Evolutionary conservation across 495 filamentous ascomycete genomes (phyloP).

Genomic region (Trichocladium antarcticum): DNA sequence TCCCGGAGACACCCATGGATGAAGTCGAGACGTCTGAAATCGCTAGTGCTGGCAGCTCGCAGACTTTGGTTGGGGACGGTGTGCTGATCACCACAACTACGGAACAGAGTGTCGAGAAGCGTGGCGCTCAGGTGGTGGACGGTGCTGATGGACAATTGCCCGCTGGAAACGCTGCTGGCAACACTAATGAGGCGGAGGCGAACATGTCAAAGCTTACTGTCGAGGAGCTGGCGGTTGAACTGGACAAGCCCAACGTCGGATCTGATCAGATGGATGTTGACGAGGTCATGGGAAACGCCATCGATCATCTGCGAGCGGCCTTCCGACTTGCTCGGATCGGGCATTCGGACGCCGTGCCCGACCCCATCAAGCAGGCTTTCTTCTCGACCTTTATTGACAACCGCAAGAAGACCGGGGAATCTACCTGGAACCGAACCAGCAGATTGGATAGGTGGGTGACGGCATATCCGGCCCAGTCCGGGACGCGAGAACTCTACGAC

Average conservation of each 20-base stretch:
- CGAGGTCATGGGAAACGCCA: slow-evolving; percentile 84
- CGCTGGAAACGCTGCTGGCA: background rate
- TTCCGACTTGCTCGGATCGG: slow-evolving; percentile 55
- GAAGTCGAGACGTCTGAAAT: slow-evolving; percentile 18
- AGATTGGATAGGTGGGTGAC: slow-evolving; percentile 22
- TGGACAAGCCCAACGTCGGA: slow-evolving; percentile 37
- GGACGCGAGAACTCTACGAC: slow-evolving; percentile 55
- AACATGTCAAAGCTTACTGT: slow-evolving; percentile 23
- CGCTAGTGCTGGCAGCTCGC: slow-evolving; percentile 31
- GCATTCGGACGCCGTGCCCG: slow-evolving; percentile 39
- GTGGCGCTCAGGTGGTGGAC: background rate
- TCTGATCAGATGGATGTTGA: slow-evolving; percentile 75
- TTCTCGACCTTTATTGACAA: slow-evolving; percentile 38
- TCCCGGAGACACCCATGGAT: slow-evolving; percentile 9
- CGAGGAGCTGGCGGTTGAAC: slow-evolving; percentile 32
- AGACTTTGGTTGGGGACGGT: slow-evolving; percentile 34
- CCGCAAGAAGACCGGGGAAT: slow-evolving; percentile 29
- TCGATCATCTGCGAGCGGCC: slow-evolving; percentile 80
- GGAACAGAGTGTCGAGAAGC: slow-evolving; percentile 3
- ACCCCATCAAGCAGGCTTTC: slow-evolving; percentile 58
- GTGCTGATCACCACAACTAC: slow-evolving; percentile 2
- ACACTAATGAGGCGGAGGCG: slow-evolving; percentile 4
- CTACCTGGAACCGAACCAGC: slow-evolving; percentile 23
- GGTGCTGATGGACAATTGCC: background rate
- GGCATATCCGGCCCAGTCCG: slow-evolving; percentile 24